Conservation (phyloP, 139 green algal genomes). For the Astrephomene gubernaculifera region DNA sequence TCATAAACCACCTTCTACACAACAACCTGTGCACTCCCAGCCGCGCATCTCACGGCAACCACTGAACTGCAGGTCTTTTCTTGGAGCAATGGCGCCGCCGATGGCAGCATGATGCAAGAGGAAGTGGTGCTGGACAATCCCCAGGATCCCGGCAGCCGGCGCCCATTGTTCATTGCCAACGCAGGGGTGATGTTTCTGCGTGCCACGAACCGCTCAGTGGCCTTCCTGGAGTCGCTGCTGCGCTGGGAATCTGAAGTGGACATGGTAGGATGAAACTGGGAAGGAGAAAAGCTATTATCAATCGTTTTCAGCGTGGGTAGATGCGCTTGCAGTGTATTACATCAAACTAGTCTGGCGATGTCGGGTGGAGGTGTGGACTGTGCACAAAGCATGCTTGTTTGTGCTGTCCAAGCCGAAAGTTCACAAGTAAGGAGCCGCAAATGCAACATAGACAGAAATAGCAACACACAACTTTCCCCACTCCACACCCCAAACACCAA, state of each 20-base stretch:
- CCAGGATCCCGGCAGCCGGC: not conserved
- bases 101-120: conserved; percentile 33
- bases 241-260: not conserved
- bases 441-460: too few relatives aligned
- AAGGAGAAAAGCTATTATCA: too few relatives aligned
- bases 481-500: not conserved
- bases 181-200: conserved; percentile 17
- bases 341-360: too few relatives aligned
- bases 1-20: too few relatives aligned
- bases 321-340: too few relatives aligned
- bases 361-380: too few relatives aligned
- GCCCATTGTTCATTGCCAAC: conserved; percentile 28
- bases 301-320: too few relatives aligned
- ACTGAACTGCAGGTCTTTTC: conserved; percentile 1
- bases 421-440: too few relatives aligned
- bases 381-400: too few relatives aligned
- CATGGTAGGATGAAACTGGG: not conserved
- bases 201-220: not conserved
- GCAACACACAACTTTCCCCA: not conserved
- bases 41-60: too few relatives aligned
- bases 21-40: too few relatives aligned
- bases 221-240: conserved; percentile 15
- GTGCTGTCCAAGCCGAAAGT: too few relatives aligned
- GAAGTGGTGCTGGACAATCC: conserved; percentile 24
- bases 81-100: conserved; percentile 28